Evolutionary conservation across 352 stramenopile genomes (phyloP).

Genomic region (Phytopythium montanum): DNA sequence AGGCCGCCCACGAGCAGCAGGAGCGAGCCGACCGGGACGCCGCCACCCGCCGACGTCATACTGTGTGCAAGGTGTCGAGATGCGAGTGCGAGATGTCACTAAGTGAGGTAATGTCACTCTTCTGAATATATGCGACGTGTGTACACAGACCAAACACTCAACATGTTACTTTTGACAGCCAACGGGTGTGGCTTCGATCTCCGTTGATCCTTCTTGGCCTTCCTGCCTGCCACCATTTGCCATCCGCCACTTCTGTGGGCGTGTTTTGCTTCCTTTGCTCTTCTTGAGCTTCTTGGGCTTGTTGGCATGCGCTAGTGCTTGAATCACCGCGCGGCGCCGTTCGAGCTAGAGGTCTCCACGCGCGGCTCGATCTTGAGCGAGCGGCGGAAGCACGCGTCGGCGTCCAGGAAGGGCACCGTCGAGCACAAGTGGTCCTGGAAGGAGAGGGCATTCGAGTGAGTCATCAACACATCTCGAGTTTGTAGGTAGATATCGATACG

Average conservation of each 20-base stretch:
- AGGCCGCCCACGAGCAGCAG: conserved; percentile 36
- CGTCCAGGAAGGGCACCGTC: conserved; percentile 50
- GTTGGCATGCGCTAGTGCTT: background rate
- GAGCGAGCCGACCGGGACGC: conserved; percentile 30
- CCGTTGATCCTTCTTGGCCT: background rate
- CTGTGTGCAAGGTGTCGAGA: background rate
- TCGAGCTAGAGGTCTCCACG: conserved; percentile 25
- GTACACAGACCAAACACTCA: background rate
- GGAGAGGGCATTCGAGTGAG: background rate
- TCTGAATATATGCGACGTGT: background rate
- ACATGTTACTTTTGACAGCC: background rate
- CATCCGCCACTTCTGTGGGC: background rate
- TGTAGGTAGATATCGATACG: background rate
- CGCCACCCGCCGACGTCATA: background rate
- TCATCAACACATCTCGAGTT: conserved; percentile 3
- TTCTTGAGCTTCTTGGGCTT: background rate
- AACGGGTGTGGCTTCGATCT: background rate
- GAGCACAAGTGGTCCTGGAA: conserved; percentile 77
- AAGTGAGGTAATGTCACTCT: no score
- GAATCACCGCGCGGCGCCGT: conserved; percentile 5
- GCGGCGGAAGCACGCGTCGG: conserved; percentile 73
- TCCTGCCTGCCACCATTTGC: background rate
- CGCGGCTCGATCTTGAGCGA: conserved; percentile 83
- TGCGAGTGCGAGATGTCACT: background rate
- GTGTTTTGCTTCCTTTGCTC: background rate